Evolutionary conservation across 1,284 basidiomycete genomes (phyloP), one percentile per base, ranked within the genome.

Genomic region (Anthracocystis setariae): DNA sequence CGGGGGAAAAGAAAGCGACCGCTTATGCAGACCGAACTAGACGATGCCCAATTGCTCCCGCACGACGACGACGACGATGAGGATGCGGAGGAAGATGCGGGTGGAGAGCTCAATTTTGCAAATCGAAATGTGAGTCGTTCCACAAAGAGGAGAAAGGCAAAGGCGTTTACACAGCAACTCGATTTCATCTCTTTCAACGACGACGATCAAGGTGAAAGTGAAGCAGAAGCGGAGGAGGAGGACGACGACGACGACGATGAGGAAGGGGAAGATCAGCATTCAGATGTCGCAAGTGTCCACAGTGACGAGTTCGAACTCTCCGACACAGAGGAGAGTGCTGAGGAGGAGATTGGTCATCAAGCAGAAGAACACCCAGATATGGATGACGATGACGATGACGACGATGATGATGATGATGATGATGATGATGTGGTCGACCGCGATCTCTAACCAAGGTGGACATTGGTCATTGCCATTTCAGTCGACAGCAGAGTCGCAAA

Each of bases 121-220:
- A 29, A 60, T 13, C 10, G 3, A 3, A 23, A 38, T 21, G 57
- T 58, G 15, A 51, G 58, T 20, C 25, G 51, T 2, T 37, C 24
- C 7, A 20, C 51, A 0, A 65, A 65, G 18, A 49, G 59, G 23
- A 51, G 62, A 9, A 70, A 62, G 32, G 62, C 64, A 1, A 64
- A 68, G 44, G 69, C 64, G 4, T 80, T 79, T 49, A 68, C 65
- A 3, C 50, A 64, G 39, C 77, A 81, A 61, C 56, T 62, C 43
- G 78, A 81, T 55, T 81, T 72, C 43, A 80, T 82, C 25, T 74
- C 68, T 10, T 77, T 82, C 33, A 73, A 67, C 27, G 78, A 73
- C 44, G 62, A 60, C 3, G 69, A 68, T 2, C 64, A 67, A 0
- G 70, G 61, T 0, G 67, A 61, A 2, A 60, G 64, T 3, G 62